A percentile compares a stretch with the other conserved stretches of the same genome.
phyloP scores from a whole-genome alignment of 371 early-diverging fungal species.

The Basidiobolus heterosporus region DNA sequence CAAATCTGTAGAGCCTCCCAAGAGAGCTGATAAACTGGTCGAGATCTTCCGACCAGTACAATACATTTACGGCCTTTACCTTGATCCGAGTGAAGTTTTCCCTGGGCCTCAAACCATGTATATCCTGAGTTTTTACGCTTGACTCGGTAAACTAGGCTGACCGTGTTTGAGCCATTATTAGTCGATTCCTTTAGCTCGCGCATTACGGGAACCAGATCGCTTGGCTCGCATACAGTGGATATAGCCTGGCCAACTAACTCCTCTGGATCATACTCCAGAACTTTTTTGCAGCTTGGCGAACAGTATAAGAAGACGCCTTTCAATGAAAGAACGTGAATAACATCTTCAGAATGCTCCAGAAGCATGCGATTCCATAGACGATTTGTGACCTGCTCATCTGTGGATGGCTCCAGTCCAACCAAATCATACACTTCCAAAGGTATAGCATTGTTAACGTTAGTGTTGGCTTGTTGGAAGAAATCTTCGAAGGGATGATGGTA shows the following conservation, averaged over 20 bases:
- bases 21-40: conserved; percentile 18
- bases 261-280: conserved; percentile 30
- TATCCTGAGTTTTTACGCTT: conserved; percentile 31
- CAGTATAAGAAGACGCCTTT: conserved; percentile 45
- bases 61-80: conserved; percentile 42
- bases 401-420: background rate
- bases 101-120: conserved; percentile 41
- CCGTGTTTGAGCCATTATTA: conserved; percentile 11
- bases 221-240: conserved; percentile 38
- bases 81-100: conserved; percentile 31
- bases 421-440: conserved; percentile 7
- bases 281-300: conserved; percentile 19
- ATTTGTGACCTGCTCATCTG: conserved; percentile 7
- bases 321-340: conserved; percentile 39
- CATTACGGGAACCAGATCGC: conserved; percentile 41
- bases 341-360: conserved; percentile 26
- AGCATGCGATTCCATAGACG: conserved; percentile 21
- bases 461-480: too few species aligned
- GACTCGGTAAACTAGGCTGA: conserved; percentile 37
- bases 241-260: conserved; percentile 35
- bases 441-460: conserved; percentile 2
- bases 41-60: conserved; percentile 36
- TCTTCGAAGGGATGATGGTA: too few species aligned
- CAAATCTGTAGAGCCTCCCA: conserved; percentile 9
- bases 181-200: conserved; percentile 34